Conservation (phyloP, 1,284 basidiomycete genomes). For the Pseudozyma hubeiensis region DNA sequence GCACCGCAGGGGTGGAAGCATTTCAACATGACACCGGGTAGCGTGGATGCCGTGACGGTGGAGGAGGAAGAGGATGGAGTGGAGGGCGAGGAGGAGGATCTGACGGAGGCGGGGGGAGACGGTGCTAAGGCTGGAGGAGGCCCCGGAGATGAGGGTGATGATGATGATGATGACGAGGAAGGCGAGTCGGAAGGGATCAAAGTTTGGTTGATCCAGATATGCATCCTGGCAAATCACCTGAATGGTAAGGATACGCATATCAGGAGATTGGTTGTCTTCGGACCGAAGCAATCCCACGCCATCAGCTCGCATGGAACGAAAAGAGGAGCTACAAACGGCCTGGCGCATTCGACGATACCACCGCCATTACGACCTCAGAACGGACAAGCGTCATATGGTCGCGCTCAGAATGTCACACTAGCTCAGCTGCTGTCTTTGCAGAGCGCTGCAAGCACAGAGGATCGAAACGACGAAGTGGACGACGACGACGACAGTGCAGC, state of each 20-base stretch:
- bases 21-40: constrained; percentile 79
- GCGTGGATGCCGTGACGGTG: constrained; percentile 49
- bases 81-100: constrained; percentile 27
- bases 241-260: constrained; percentile 99
- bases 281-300: constrained; percentile 71
- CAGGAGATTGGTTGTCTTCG: constrained; percentile 85
- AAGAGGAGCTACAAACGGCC: neutral
- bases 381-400: neutral
- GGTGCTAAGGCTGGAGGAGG: constrained; percentile 73
- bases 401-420: constrained; percentile 24
- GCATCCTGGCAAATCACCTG: constrained; percentile 92
- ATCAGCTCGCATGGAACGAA: constrained; percentile 1
- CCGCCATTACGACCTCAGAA: constrained; percentile 4
- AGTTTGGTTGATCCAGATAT: constrained; percentile 86
- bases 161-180: constrained; percentile 74
- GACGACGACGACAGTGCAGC: constrained; percentile 4
- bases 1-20: constrained; percentile 92
- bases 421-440: constrained; percentile 33
- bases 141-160: constrained; percentile 74
- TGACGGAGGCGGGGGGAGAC: neutral
- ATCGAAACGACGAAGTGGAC: constrained; percentile 4
- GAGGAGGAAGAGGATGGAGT: constrained; percentile 78
- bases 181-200: constrained; percentile 37
- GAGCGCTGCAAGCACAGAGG: neutral
- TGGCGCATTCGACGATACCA: constrained; percentile 1